These are phyloP conservation scores for Daldinia vernicosa DNA, from an alignment of 495 filamentous ascomycete species.

Conservation along the genomic window DNA sequence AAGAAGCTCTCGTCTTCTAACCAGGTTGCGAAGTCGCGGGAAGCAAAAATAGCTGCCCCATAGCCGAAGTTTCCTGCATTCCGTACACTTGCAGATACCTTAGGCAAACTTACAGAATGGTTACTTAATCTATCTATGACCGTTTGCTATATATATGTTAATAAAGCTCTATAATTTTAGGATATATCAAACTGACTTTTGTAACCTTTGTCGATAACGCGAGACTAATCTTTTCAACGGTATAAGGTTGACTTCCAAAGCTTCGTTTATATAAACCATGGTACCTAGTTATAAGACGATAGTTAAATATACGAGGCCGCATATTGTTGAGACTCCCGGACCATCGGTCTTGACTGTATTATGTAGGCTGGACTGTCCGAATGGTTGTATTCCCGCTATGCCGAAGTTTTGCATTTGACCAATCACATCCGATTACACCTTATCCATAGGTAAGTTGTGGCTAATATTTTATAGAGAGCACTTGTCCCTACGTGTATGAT, in stretches of 20 bases:
- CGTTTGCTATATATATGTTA: constrained; percentile 16
- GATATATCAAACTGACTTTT: constrained; percentile 28
- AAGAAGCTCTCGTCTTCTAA: constrained; percentile 52
- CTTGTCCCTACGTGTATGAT: background rate
- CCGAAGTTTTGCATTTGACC: background rate
- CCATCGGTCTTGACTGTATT: background rate
- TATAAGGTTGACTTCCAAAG: constrained; percentile 12
- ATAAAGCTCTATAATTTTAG: no score
- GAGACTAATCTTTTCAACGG: constrained; percentile 33
- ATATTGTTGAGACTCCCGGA: constrained; percentile 12
- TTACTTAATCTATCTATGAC: constrained; percentile 22
- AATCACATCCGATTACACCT: background rate
- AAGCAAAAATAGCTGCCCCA: constrained; percentile 50
- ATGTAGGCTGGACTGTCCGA: no score
- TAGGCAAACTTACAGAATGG: constrained; percentile 4
- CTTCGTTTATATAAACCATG: constrained; percentile 13
- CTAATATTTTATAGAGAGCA: background rate
- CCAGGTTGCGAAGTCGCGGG: constrained; percentile 49
- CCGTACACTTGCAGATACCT: background rate
- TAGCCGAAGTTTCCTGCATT: constrained; percentile 4
- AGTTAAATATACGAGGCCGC: constrained; percentile 24
- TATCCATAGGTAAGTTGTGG: constrained; percentile 20
- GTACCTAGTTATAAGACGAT: constrained; percentile 9
- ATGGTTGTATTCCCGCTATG: background rate
- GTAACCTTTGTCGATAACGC: constrained; percentile 24